These are phyloP conservation scores for Colletotrichum siamense DNA, from an alignment of 2,329 filamentous ascomycete genomes.

Conservation along the genomic window DNA sequence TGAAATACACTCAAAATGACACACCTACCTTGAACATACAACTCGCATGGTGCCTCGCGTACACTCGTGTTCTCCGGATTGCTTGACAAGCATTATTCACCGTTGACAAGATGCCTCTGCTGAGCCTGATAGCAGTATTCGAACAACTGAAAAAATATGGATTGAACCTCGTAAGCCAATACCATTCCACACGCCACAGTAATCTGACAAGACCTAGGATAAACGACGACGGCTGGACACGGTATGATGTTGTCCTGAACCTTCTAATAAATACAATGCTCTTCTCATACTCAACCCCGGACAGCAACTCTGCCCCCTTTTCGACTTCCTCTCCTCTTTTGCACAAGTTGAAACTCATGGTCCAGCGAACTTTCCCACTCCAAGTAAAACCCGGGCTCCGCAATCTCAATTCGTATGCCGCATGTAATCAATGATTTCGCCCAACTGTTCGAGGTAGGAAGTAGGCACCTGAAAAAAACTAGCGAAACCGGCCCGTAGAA, in stretches of 20 bases:
- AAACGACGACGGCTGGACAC: background rate
- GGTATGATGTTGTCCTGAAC: background rate
- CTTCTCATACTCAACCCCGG: background rate
- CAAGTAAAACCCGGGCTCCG: constrained; percentile 13
- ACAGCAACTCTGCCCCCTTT: constrained; percentile 1
- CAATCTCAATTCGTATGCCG: constrained; percentile 22
- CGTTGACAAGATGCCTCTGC: background rate
- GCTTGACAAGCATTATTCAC: background rate
- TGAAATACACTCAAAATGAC: background rate
- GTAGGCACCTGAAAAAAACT: background rate
- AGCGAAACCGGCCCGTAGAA: constrained; percentile 13
- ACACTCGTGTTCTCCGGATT: background rate
- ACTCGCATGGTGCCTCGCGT: background rate
- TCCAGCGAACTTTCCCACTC: background rate
- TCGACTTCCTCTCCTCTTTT: constrained; percentile 7
- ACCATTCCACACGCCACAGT: constrained; percentile 14
- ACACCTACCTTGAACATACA: background rate
- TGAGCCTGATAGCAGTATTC: background rate
- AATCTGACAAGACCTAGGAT: constrained; percentile 15
- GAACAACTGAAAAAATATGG: background rate
- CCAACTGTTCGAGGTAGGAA: constrained; percentile 12
- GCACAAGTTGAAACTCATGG: constrained; percentile 5
- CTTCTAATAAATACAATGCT: constrained; percentile 22
- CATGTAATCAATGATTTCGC: constrained; percentile 21
- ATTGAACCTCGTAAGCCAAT: constrained; percentile 15